Evolutionary conservation across 495 filamentous ascomycete species (phyloP).

Genomic region (Geoglossum glabrum): DNA sequence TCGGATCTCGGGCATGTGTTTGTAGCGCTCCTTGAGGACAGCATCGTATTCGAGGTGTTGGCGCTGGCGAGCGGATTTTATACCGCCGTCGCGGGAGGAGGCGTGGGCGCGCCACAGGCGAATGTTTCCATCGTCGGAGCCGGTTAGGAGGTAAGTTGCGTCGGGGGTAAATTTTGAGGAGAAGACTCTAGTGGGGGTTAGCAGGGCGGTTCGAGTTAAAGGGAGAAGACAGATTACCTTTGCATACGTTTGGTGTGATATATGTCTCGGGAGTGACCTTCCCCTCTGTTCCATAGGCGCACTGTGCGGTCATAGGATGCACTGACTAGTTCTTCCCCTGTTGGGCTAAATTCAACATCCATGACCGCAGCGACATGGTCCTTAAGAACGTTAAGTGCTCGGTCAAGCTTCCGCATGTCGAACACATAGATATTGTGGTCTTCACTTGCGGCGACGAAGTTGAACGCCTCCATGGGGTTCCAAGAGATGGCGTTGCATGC

Average conservation of each 20-base stretch:
- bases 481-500: constrained; percentile 72
- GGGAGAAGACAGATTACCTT: constrained; percentile 19
- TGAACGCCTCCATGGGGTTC: constrained; percentile 94
- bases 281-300: constrained; percentile 57
- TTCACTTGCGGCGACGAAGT: constrained; percentile 66
- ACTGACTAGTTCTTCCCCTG: constrained; percentile 80
- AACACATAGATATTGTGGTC: constrained; percentile 68
- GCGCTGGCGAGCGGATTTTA: constrained; percentile 66
- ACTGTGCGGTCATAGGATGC: constrained; percentile 73
- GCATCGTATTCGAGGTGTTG: constrained; percentile 85
- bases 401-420: constrained; percentile 68
- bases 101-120: constrained; percentile 82
- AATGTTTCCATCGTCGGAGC: constrained; percentile 84
- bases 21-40: constrained; percentile 61
- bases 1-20: constrained; percentile 89
- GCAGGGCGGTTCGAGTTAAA: not conserved
- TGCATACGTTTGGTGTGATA: constrained; percentile 99
- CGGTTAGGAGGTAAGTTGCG: constrained; percentile 66
- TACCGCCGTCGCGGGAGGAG: constrained; percentile 52
- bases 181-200: constrained; percentile 43
- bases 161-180: constrained; percentile 68
- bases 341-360: constrained; percentile 89
- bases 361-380: constrained; percentile 93
- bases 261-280: constrained; percentile 73
- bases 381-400: constrained; percentile 78